These are phyloP conservation scores for Xylariaceae sp. DNA, from an alignment of 2,329 filamentous ascomycete genomes.

Conservation along the genomic window DNA sequence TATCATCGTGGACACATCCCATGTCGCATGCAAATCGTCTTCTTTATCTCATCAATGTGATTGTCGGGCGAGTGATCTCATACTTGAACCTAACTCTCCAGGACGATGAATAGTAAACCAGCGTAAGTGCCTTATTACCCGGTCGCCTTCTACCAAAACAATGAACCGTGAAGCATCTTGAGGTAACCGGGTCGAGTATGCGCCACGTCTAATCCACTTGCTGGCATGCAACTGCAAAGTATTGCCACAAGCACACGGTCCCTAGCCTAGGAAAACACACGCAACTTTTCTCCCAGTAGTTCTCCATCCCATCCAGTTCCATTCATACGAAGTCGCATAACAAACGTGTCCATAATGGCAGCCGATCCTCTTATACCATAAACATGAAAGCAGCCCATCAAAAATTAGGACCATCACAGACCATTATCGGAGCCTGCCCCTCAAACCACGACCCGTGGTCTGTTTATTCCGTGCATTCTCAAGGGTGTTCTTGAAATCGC, in stretches of 20 bases:
- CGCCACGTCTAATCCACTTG: background rate
- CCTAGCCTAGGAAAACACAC: background rate
- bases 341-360: background rate
- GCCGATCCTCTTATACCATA: background rate
- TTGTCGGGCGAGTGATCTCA: background rate
- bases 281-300: background rate
- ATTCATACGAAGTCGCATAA: background rate
- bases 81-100: no score
- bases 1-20: slow-evolving; percentile 10
- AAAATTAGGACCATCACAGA: background rate
- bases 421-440: slow-evolving; percentile 18
- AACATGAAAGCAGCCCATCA: background rate
- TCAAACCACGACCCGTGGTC: slow-evolving; percentile 37
- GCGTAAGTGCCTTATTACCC: background rate
- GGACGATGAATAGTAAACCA: background rate
- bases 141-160: background rate
- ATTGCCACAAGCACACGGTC: background rate
- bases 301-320: background rate
- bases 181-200: background rate
- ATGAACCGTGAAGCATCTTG: no score
- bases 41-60: background rate
- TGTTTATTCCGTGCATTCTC: slow-evolving; percentile 60
- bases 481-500: slow-evolving; percentile 69
- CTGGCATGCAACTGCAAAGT: background rate
- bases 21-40: background rate